Evolutionary conservation across 2,329 filamentous ascomycete species (phyloP).

Genomic region (Sordariomycetes sp.): DNA sequence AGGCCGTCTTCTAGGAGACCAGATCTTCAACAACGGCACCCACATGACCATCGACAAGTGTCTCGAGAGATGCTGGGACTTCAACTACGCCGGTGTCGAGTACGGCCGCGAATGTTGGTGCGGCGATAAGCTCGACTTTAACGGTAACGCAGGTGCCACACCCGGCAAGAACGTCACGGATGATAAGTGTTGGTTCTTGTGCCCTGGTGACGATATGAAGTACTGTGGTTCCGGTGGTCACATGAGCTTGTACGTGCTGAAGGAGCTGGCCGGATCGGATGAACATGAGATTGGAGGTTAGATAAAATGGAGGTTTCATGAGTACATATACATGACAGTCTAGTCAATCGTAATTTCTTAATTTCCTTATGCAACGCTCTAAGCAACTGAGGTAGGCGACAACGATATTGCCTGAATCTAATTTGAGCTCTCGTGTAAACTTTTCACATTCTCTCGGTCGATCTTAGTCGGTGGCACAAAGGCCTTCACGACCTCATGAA

Average conservation of each 20-base stretch:
- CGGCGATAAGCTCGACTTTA: constrained; percentile 18
- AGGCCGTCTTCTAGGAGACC: constrained; percentile 18
- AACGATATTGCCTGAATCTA: too few relatives aligned
- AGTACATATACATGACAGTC: too few relatives aligned
- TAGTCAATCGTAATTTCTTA: too few relatives aligned
- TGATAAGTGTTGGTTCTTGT: constrained; percentile 20
- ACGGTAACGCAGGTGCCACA: constrained; percentile 10
- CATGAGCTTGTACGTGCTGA: constrained; percentile 21
- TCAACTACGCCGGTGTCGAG: constrained; percentile 25
- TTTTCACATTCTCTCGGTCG: too few relatives aligned
- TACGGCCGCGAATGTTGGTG: constrained; percentile 29
- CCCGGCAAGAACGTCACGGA: constrained; percentile 19
- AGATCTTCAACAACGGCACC: constrained; percentile 18
- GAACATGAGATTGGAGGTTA: too few relatives aligned
- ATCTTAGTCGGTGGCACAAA: too few relatives aligned
- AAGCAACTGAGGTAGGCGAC: too few relatives aligned
- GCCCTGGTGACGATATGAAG: constrained; percentile 20
- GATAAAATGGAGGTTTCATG: too few relatives aligned
- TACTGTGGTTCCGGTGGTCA: constrained; percentile 20
- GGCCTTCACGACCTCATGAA: too few relatives aligned
- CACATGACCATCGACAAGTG: constrained; percentile 24
- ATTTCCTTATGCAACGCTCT: too few relatives aligned
- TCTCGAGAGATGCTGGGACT: constrained; percentile 20
- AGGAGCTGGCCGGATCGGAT: too few relatives aligned
- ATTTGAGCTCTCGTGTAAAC: too few relatives aligned